Evolutionary conservation across 1,284 basidiomycete species (phyloP), one percentile per base, ranked within the genome.

Genomic region (Ceratobasidium sp.): DNA sequence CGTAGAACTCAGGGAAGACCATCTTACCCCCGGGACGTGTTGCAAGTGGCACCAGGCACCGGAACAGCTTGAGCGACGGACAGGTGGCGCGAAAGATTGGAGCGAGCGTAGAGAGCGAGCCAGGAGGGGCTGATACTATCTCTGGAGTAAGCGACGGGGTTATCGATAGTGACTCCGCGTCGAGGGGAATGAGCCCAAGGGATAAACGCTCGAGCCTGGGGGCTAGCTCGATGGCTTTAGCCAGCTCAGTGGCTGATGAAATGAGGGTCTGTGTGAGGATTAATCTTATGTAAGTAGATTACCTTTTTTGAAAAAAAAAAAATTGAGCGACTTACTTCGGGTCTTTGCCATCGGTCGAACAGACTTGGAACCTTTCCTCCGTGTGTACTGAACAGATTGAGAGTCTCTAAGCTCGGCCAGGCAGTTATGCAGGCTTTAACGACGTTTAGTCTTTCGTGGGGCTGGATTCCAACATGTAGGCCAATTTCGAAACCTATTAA

Each of bases 401-500:
- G 28, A 15, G 28, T 63, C 40, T 44, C 20, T 7, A 73, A 33
- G 20, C 33, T 39, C 15, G 70, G 70, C 70, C 70, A 73, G 2
- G 70, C 58, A 26, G 42, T 26, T 3, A 73, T 55, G 23, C 70
- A 73, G 4, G 70, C 70, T 18, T 51, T 42, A n/a, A 63, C 42
- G 44, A 73, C 70, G 20, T 28, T 49, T 13, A 61, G 10, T 13
- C 70, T 55, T 12, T 73, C 70, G 33, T 44, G 55, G 3, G 39
- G 7, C 49, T 15, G 42, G 20, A 33, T n/a, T n/a, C 53, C 70
- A 12, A 28, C 58, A 28, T 73, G 70, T n/a, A 73, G 9, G 13
- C 70, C 56, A 3, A 73, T 58, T 51, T 73, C 70, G n/a, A 73
- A 73, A 15, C 33, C 70, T 1, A 33, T 15, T 7, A 73, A 7